phyloP scores from a whole-genome alignment of 805 yeast genomes.

The Yamadazyma endophytica region DNA sequence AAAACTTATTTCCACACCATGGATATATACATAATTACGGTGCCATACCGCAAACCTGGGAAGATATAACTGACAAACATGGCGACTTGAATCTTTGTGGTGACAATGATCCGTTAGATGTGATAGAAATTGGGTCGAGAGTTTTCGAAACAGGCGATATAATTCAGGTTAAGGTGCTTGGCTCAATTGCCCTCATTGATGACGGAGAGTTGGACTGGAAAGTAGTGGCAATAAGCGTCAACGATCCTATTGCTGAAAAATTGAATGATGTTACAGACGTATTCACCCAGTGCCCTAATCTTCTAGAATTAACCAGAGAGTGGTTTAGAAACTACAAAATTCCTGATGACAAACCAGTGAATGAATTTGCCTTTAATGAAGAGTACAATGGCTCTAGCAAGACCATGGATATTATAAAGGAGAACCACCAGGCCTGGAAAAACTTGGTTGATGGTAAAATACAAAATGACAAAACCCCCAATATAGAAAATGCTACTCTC shows the following conservation, averaged over 20 bases:
- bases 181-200: constrained; percentile 91
- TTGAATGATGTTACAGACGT: constrained; percentile 90
- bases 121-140: constrained; percentile 81
- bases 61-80: constrained; percentile 66
- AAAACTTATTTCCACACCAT: constrained; percentile 75
- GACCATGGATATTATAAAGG: constrained; percentile 79
- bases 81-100: constrained; percentile 42
- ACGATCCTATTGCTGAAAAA: constrained; percentile 86
- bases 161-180: constrained; percentile 86
- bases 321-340: constrained; percentile 98
- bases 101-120: constrained; percentile 50
- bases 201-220: constrained; percentile 92
- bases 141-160: constrained; percentile 68
- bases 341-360: constrained; percentile 97
- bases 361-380: constrained; percentile 95
- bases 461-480: constrained; percentile 24
- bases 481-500: constrained; percentile 36
- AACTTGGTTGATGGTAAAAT: constrained; percentile 62
- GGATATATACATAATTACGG: constrained; percentile 89
- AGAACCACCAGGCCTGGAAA: constrained; percentile 84
- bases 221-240: constrained; percentile 75
- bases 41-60: constrained; percentile 95
- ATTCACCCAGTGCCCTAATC: constrained; percentile 83
- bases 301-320: constrained; percentile 88
- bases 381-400: constrained; percentile 83